These are phyloP conservation scores for Aspergillus ochraceus DNA, from an alignment of 2,329 filamentous ascomycete species.

Conservation along the genomic window DNA sequence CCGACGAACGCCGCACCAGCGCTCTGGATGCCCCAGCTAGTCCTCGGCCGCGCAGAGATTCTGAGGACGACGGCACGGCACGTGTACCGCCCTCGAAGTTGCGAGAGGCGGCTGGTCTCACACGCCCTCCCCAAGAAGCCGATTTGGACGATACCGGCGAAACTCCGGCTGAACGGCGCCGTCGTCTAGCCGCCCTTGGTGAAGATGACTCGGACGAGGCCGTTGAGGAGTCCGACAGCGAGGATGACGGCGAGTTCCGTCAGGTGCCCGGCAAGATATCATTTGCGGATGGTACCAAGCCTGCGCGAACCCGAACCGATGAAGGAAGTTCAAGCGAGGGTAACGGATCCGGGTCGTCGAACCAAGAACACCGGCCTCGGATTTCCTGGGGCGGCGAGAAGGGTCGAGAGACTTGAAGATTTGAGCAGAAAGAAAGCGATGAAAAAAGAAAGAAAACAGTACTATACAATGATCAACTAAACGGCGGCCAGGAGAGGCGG, in stretches of 20 bases:
- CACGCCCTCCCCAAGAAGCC: conserved; percentile 22
- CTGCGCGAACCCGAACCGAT: conserved; percentile 21
- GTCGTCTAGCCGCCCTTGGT: conserved; percentile 47
- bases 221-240: conserved; percentile 22
- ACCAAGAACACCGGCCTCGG: conserved; percentile 26
- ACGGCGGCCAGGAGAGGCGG: not conserved
- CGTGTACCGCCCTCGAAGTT: conserved; percentile 41
- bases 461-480: not conserved
- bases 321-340: conserved; percentile 10
- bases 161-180: conserved; percentile 48
- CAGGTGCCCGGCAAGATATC: conserved; percentile 28
- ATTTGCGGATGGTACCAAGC: conserved; percentile 34
- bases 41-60: conserved; percentile 33
- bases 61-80: conserved; percentile 45
- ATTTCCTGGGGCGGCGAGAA: conserved; percentile 46
- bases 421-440: not conserved
- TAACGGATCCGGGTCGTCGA: conserved; percentile 17
- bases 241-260: conserved; percentile 22
- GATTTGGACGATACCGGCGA: conserved; percentile 41
- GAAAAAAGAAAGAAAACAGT: not conserved
- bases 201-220: conserved; percentile 31
- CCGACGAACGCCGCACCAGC: conserved; percentile 38
- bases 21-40: conserved; percentile 30
- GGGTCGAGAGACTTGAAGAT: conserved; percentile 26
- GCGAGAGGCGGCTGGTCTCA: conserved; percentile 32